A percentile compares a stretch with the other conserved stretches of the same genome.
These are phyloP conservation scores for Ploettnerulaceae sp. DNA, from an alignment of 2,329 filamentous ascomycete species.

Conservation along the genomic window DNA sequence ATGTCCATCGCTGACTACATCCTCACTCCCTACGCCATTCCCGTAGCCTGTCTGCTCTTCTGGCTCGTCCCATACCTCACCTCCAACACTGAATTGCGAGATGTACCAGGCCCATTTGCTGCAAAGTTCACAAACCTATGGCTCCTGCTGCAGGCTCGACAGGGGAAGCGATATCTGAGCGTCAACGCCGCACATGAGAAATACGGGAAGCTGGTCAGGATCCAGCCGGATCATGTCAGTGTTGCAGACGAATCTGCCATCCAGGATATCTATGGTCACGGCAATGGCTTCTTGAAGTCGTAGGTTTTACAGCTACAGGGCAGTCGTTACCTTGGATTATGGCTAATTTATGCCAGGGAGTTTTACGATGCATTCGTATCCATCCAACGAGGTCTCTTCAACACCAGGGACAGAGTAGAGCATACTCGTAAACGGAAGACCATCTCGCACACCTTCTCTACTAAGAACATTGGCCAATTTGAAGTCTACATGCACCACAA, in stretches of 20 bases:
- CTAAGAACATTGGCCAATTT: slow-evolving; percentile 76
- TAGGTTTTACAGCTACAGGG: slow-evolving; percentile 47
- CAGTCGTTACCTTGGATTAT: slow-evolving; percentile 40
- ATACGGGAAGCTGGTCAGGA: slow-evolving; percentile 69
- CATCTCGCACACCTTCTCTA: slow-evolving; percentile 79
- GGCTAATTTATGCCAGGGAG: slow-evolving; percentile 10
- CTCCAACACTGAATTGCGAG: slow-evolving; percentile 29
- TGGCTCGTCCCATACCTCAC: slow-evolving; percentile 34
- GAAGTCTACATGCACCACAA: slow-evolving; percentile 86
- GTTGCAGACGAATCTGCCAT: slow-evolving; percentile 79
- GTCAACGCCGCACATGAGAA: slow-evolving; percentile 73
- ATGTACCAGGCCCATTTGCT: slow-evolving; percentile 46
- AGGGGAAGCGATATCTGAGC: slow-evolving; percentile 57
- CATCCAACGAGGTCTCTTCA: slow-evolving; percentile 81
- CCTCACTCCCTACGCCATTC: slow-evolving; percentile 45
- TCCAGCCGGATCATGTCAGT: slow-evolving; percentile 80
- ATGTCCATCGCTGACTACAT: slow-evolving; percentile 37
- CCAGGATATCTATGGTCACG: slow-evolving; percentile 70
- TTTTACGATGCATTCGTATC: slow-evolving; percentile 93
- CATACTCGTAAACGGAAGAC: slow-evolving; percentile 88
- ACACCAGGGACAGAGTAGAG: slow-evolving; percentile 75
- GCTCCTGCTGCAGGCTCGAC: slow-evolving; percentile 63
- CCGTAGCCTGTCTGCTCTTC: slow-evolving; percentile 40
- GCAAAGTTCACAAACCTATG: slow-evolving; percentile 73
- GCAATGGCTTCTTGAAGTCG: slow-evolving; percentile 70